phyloP scores from a whole-genome alignment of 2,329 filamentous ascomycete species.

The Sclerotinia glacialis region DNA sequence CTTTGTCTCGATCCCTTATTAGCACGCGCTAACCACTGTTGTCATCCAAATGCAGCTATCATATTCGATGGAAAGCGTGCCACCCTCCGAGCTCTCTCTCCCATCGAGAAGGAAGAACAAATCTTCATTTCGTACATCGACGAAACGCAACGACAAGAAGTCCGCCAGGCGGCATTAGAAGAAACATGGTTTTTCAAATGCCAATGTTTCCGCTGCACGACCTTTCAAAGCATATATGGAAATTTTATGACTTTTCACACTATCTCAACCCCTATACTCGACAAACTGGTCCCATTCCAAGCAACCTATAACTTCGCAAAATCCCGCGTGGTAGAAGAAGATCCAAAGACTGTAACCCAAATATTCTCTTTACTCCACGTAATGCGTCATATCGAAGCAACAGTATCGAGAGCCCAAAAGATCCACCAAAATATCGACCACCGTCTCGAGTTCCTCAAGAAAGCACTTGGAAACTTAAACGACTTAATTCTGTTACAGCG shows the following conservation, averaged over 20 bases:
- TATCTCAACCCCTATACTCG: background rate
- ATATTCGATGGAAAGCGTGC: conserved; percentile 53
- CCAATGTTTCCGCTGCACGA: conserved; percentile 6
- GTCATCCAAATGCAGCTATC: conserved; percentile 58
- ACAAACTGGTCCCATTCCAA: background rate
- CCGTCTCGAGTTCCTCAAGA: conserved; percentile 5
- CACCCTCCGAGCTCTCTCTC: conserved; percentile 49
- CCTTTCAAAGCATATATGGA: background rate
- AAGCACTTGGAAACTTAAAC: conserved; percentile 4
- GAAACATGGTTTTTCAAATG: conserved; percentile 21
- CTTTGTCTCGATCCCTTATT: conserved; percentile 53
- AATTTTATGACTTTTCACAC: background rate
- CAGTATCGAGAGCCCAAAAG: background rate
- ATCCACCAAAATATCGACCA: conserved; percentile 5
- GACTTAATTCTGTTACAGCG: conserved; percentile 23
- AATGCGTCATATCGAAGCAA: conserved; percentile 11
- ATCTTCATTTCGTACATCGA: conserved; percentile 62
- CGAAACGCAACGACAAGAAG: conserved; percentile 36
- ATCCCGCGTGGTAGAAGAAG: background rate
- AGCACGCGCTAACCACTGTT: conserved; percentile 60
- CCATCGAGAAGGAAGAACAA: conserved; percentile 53
- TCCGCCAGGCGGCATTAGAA: conserved; percentile 16
- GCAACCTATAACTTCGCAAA: conserved; percentile 8
- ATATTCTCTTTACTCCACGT: conserved; percentile 19
- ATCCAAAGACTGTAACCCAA: background rate